Evolutionary conservation across 805 yeast species (phyloP), one percentile per base, ranked within the genome.

Genomic region (Candida krabiensis): DNA sequence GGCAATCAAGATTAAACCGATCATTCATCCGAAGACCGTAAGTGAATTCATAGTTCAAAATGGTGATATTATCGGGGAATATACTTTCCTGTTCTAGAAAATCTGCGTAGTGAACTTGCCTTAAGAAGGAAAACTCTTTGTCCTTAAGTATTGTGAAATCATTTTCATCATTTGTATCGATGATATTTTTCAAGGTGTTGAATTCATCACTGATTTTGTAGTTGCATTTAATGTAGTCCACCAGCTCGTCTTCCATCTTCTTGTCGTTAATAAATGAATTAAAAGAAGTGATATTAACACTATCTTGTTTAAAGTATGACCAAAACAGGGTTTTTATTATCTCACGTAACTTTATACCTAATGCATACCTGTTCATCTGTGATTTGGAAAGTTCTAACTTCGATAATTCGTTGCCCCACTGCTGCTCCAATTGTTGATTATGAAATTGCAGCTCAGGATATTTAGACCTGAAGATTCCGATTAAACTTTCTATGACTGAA

Each of bases 61-160:
- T n/a, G n/a, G n/a, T n/a, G n/a, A n/a, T n/a, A n/a, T n/a, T n/a
- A n/a, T n/a, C n/a, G n/a, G n/a, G n/a, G n/a, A n/a, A n/a, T n/a
- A n/a, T n/a, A n/a, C n/a, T n/a, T n/a, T n/a, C n/a, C n/a, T n/a
- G n/a, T n/a, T n/a, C n/a, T n/a, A n/a, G n/a, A n/a, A n/a, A n/a
- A n/a, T n/a, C n/a, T n/a, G n/a, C n/a, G n/a, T n/a, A 26, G 17
- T 30, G 17, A 21, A 34, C 14, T n/a, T 29, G 23, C 7, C 26
- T 35, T 15, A 53, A 19, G 9, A 54, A 33, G 4, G 48, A 33
- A n/a, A 47, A 36, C 24, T 54, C 60, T 24, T 41, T 34, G 33
- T 56, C 58, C 28, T 49, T 56, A 6, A 56, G 29, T 9, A 50
- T 33, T 0, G 54, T 43, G 17, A 56, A 46, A 14, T 31, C 41